Conservation (phyloP, 2,329 filamentous ascomycete species). For the Aureobasidium sp. region DNA sequence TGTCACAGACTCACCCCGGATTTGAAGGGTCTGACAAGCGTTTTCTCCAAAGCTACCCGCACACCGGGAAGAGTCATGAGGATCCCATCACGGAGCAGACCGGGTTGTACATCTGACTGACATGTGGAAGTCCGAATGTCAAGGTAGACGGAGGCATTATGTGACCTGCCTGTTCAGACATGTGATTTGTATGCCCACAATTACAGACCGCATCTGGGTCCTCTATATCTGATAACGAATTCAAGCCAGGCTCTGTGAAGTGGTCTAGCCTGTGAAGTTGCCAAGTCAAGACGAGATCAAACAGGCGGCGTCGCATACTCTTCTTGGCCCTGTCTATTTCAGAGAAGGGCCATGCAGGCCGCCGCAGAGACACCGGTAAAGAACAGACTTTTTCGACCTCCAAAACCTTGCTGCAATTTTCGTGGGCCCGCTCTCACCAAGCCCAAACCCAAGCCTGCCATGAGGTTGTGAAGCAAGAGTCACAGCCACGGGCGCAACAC, state of each 20-base stretch:
- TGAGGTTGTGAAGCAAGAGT: conserved; percentile 1
- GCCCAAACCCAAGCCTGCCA: background rate
- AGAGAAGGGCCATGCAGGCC: conserved; percentile 1
- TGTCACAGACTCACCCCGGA: background rate
- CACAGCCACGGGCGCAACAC: conserved; percentile 7
- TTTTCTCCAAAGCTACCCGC: conserved; percentile 1
- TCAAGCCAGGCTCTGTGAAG: background rate
- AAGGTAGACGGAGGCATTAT: background rate
- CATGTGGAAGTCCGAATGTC: background rate
- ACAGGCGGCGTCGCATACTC: background rate
- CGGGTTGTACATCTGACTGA: background rate
- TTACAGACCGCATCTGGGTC: background rate
- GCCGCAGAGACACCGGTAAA: conserved; percentile 4
- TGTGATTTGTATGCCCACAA: background rate
- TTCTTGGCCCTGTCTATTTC: background rate
- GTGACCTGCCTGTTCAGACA: background rate
- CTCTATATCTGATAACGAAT: background rate
- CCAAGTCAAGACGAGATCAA: conserved; percentile 1
- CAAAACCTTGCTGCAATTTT: conserved; percentile 1
- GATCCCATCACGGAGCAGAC: background rate
- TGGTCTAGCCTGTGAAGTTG: background rate
- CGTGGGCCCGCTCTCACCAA: conserved; percentile 4
- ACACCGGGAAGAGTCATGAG: conserved; percentile 7
- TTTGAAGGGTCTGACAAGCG: background rate
- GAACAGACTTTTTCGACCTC: conserved; percentile 9